Evolutionary conservation across 2,329 filamentous ascomycete species (phyloP), one percentile per base, ranked within the genome.

Genomic region (Pyrenochaeta sp.): DNA sequence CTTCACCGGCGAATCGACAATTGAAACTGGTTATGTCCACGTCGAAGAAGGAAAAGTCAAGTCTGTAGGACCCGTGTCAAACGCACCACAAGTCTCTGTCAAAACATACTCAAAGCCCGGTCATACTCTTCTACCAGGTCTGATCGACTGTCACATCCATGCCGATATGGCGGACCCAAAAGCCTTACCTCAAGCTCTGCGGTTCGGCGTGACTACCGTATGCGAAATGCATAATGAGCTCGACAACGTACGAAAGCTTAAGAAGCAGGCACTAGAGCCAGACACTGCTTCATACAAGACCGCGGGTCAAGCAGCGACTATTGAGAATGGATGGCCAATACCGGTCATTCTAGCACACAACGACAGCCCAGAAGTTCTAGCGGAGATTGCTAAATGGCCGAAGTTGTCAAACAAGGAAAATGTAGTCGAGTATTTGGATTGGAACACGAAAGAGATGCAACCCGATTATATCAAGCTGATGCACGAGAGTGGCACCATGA

Each of bases 381-480:
- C 73, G 0, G 77, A 76, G 52, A 80, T 83, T 25, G 76, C 77
- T 2, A 78, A 73, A 3, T 85, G 82, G 82, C 82, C 83, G 5
- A 80, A 80, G 40, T 58, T 83, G n/a, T 74, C 72, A 5, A 77
- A 74, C 3, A 64, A 72, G 8, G 72, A 78, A 36, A 81, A 78
- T 25, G 82, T 82, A 1, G 61, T 76, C 1, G 65, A 75, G 15
- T 84, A 80, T 56, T 69, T 84, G 2, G 70, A 77, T 12, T 76
- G 78, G 58, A 76, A 77, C 2, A 59, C 77, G 10, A 69, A 69
- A 10, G 79, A 83, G 52, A 72, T 73, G 61, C 58, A 72, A 37
- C 80, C 78, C 1, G 78, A 83, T 56, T 84, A 83, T 68, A 81
- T 84, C 65, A 85, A 84, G 63, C 68, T 84, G 47, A 82, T 85